phyloP scores from a whole-genome alignment of 2,329 filamentous ascomycete genomes.

The Elsinoe fawcettii region DNA sequence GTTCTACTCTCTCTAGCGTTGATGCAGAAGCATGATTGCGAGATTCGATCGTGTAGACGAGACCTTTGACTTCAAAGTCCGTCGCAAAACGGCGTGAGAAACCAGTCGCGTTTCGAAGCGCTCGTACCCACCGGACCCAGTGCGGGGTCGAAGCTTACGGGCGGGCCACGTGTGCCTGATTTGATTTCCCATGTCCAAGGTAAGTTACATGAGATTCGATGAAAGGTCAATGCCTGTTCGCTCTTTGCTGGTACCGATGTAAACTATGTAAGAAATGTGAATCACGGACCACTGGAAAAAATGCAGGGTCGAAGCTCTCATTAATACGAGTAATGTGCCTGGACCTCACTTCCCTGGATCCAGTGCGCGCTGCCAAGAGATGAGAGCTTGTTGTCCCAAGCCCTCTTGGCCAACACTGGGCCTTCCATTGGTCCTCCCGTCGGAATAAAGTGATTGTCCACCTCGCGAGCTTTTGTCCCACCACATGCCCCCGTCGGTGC shows the following conservation, averaged over 20 bases:
- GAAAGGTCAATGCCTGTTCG: neutral
- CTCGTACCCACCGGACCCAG: neutral
- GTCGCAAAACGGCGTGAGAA: neutral
- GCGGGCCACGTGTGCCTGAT: neutral
- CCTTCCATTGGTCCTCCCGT: neutral
- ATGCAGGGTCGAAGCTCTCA: neutral
- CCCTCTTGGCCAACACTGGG: neutral
- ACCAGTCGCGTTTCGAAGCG: neutral
- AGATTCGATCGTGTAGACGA: too few species aligned
- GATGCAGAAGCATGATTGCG: too few species aligned
- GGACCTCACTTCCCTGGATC: neutral
- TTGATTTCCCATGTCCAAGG: neutral
- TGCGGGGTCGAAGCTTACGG: neutral
- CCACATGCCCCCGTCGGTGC: neutral
- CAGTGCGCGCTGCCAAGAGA: neutral
- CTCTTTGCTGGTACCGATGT: neutral
- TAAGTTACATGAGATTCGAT: neutral
- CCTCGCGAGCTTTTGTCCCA: neutral
- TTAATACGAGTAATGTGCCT: neutral
- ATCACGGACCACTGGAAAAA: neutral
- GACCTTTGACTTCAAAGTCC: too few species aligned
- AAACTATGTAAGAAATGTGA: neutral
- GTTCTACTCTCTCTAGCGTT: too few species aligned
- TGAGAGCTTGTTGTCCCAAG: neutral
- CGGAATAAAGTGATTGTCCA: neutral